Conservation (phyloP, 306 rosid species). For the Prunus kanzakura region DNA sequence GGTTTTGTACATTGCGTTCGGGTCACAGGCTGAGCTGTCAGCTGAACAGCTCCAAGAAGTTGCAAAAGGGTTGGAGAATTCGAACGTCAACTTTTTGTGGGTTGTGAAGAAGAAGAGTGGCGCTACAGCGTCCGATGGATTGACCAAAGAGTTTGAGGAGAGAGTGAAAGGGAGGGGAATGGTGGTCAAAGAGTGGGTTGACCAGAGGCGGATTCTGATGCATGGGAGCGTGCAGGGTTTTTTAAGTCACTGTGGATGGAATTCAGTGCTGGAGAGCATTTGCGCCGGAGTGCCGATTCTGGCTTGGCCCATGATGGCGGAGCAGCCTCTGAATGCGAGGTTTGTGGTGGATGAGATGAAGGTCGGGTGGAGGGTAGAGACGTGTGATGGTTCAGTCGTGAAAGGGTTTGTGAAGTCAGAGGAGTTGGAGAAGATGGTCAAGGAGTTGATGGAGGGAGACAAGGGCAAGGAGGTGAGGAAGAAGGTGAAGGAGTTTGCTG, state of each 20-base stretch:
- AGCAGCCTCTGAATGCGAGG: slow-evolving; percentile 44
- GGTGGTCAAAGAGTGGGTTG: slow-evolving; percentile 53
- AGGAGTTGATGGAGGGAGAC: slow-evolving; percentile 45
- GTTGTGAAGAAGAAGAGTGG: slow-evolving; percentile 19
- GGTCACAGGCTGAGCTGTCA: slow-evolving; percentile 37
- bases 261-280: slow-evolving; percentile 44
- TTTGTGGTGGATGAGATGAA: slow-evolving; percentile 51
- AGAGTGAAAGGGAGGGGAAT: slow-evolving; percentile 39
- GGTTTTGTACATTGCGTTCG: slow-evolving; percentile 51
- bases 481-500: slow-evolving; percentile 33
- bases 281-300: slow-evolving; percentile 50
- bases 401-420: slow-evolving; percentile 40
- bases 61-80: slow-evolving; percentile 39
- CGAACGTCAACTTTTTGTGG: slow-evolving; percentile 43
- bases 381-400: slow-evolving; percentile 2
- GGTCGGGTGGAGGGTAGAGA: slow-evolving; percentile 37
- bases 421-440: slow-evolving; percentile 31
- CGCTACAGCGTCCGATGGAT: no score
- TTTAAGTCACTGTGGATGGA: slow-evolving; percentile 61
- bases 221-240: slow-evolving; percentile 47
- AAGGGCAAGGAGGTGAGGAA: slow-evolving; percentile 30
- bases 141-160: slow-evolving; percentile 20
- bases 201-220: slow-evolving; percentile 36
- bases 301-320: slow-evolving; percentile 51
- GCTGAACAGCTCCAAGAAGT: slow-evolving; percentile 36